phyloP scores from a whole-genome alignment of 345 rosid genomes.

The Raphanus raphanistrum region DNA sequence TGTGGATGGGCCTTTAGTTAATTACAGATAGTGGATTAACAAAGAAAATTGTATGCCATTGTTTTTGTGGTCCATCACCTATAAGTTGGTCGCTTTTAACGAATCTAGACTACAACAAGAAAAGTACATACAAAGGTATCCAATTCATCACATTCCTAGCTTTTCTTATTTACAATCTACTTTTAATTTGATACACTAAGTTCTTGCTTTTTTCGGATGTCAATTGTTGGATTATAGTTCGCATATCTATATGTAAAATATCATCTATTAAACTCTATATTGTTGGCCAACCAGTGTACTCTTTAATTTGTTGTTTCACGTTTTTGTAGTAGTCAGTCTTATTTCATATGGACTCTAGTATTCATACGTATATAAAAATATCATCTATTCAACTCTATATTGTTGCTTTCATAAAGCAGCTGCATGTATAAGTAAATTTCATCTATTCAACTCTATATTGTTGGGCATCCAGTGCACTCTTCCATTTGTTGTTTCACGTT shows the following conservation, averaged over 20 bases:
- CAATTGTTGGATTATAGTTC: neutral
- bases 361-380: neutral
- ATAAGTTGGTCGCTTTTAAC: neutral
- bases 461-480: neutral
- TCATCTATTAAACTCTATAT: neutral
- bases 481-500: neutral
- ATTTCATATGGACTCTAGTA: neutral
- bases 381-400: neutral
- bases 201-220: neutral
- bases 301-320: neutral
- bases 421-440: neutral
- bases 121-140: slow-evolving; percentile 5
- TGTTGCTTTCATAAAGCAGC: no score
- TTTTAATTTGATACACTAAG: neutral
- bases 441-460: neutral
- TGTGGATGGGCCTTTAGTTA: neutral
- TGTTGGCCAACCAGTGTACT: neutral
- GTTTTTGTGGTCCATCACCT: slow-evolving; percentile 13
- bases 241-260: neutral
- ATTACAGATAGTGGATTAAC: neutral
- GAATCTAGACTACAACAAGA: slow-evolving; percentile 1
- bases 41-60: neutral
- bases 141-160: slow-evolving; percentile 1
- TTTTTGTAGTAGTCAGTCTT: neutral
- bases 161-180: neutral